Evolutionary conservation across 2,329 filamentous ascomycete genomes (phyloP), one percentile per base, ranked within the genome.

Genomic region (Alternaria viburni): DNA sequence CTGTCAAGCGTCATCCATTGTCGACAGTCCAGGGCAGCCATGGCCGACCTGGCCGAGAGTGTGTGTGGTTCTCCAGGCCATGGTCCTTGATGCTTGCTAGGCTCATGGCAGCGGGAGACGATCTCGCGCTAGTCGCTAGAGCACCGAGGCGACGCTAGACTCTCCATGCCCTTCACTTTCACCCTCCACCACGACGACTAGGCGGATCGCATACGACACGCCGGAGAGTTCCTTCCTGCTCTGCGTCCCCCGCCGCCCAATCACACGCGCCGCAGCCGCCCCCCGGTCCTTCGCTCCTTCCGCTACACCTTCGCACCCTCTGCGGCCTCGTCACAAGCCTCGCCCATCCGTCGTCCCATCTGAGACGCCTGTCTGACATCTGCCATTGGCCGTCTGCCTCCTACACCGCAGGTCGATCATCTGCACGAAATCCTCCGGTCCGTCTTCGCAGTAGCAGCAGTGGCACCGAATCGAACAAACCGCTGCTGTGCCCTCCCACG

Each of bases 351-450:
- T 68, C 71, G 68, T 64, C 54, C 57, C 68, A 67, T 75, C 73
- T 77, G 68, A 79, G 74, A 78, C 75, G 67, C 64, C 62, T 75
- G 74, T 77, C 76, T 74, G 71, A 73, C 73, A 71, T 69, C 69
- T 71, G 73, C 68, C 76, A 80, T 78, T 80, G 75, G 78, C 58
- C 70, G 54, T 63, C 68, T 59, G 64, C 59, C 67, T 57, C 65
- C 50, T 64, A 60, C 67, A 62, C 68, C 64, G 60, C 69, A 70
- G 69, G 74, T 77, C 82, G 81, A 85, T 85, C 83, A 85, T 85
- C 83, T 85, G 83, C 83, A 85, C 81, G 80, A 78, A 81, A 84
- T 83, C 81, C 79, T 82, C 82, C 82, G 76, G 70, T 65, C 75
- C 74, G 73, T 68, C 57, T 65, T 70, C 62, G 71, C 72, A 73